Percentiles rank a stretch among this genome's conserved stretches.
Evolutionary conservation across 495 filamentous ascomycete genomes (phyloP).

Genomic region (Chaetomidium leptoderma): DNA sequence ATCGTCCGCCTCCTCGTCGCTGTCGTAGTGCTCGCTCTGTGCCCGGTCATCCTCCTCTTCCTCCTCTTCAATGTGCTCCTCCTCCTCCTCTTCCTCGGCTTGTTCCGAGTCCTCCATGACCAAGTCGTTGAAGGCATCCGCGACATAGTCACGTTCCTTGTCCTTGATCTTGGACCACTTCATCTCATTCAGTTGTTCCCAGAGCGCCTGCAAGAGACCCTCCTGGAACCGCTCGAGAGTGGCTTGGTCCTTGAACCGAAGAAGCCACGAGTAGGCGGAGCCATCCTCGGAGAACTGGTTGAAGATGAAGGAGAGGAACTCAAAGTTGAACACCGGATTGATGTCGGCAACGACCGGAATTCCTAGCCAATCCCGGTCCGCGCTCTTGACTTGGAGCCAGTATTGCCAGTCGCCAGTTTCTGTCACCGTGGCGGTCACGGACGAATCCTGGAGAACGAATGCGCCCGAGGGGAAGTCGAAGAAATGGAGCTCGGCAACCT

Average conservation of each 20-base stretch:
- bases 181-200: slow-evolving; percentile 92
- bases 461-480: slow-evolving; percentile 83
- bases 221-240: slow-evolving; percentile 86
- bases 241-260: slow-evolving; percentile 80
- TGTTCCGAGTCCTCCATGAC: slow-evolving; percentile 74
- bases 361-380: slow-evolving; percentile 80
- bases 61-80: slow-evolving; percentile 58
- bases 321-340: slow-evolving; percentile 98
- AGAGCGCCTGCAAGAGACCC: slow-evolving; percentile 88
- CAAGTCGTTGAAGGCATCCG: slow-evolving; percentile 93
- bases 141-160: slow-evolving; percentile 85
- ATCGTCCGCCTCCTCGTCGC: slow-evolving; percentile 88
- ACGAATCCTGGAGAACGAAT: slow-evolving; percentile 74
- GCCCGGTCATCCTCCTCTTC: slow-evolving; percentile 61
- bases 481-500: slow-evolving; percentile 81
- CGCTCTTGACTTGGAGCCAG: slow-evolving; percentile 82
- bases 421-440: slow-evolving; percentile 71
- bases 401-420: slow-evolving; percentile 93
- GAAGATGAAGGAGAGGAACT: slow-evolving; percentile 97
- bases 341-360: slow-evolving; percentile 81
- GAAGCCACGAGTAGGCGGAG: slow-evolving; percentile 90
- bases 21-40: slow-evolving; percentile 67
- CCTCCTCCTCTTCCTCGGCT: slow-evolving; percentile 62
- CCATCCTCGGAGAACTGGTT: slow-evolving; percentile 89
- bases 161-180: slow-evolving; percentile 94